These are phyloP conservation scores for Entrophospora sp. DNA, from an alignment of 192 early-diverging fungal species.

Conservation along the genomic window DNA sequence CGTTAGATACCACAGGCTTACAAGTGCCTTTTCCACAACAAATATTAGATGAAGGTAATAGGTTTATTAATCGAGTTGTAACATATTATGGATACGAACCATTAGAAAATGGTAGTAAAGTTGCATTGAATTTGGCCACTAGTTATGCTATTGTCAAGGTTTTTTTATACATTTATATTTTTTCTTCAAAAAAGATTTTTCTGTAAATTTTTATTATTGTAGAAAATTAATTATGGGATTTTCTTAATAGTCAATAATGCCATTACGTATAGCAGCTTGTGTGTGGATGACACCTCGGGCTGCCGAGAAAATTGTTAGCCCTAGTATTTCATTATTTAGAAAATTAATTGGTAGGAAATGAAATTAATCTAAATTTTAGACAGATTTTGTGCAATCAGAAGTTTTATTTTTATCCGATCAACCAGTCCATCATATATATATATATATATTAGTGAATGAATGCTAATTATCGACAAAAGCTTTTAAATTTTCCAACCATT, in stretches of 20 bases:
- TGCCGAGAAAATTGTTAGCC: slow-evolving; percentile 43
- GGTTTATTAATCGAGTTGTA: slow-evolving; percentile 45
- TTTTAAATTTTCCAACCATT: too few relatives aligned
- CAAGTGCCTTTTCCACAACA: slow-evolving; percentile 62
- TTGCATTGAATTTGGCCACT: slow-evolving; percentile 34
- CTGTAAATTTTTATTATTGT: too few relatives aligned
- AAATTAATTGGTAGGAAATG: too few relatives aligned
- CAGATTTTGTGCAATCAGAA: too few relatives aligned
- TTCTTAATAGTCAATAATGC: slow-evolving; percentile 43
- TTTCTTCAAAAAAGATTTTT: too few relatives aligned
- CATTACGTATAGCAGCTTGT: slow-evolving; percentile 51
- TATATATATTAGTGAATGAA: too few relatives aligned
- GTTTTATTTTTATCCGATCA: too few relatives aligned
- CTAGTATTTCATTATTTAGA: slow-evolving; percentile 29
- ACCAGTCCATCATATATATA: too few relatives aligned
- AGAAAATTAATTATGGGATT: not conserved
- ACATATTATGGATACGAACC: slow-evolving; percentile 42
- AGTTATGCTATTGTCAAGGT: slow-evolving; percentile 81
- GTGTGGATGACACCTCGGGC: slow-evolving; percentile 46
- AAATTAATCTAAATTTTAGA: too few relatives aligned
- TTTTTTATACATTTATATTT: slow-evolving; percentile 4
- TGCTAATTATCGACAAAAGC: too few relatives aligned
- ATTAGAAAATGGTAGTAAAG: slow-evolving; percentile 1
- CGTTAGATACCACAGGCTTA: slow-evolving; percentile 42
- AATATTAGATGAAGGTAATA: slow-evolving; percentile 52